Conservation (phyloP, 805 yeast species). For the Ogataea trehalophila region DNA sequence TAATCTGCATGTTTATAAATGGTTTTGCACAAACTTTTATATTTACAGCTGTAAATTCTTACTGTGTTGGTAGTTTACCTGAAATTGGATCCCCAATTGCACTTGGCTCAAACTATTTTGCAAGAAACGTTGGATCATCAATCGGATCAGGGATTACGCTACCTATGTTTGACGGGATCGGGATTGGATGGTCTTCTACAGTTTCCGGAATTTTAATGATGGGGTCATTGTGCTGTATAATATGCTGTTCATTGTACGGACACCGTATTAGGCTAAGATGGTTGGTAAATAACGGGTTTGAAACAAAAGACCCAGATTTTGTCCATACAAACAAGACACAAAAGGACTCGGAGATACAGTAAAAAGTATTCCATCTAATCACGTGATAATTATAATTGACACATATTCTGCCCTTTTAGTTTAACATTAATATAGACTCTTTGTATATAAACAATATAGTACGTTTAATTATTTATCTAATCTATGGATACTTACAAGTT, state of each 20-base stretch:
- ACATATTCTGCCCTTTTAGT: too few species aligned
- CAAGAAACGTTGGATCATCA: slow-evolving; percentile 45
- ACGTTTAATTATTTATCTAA: too few species aligned
- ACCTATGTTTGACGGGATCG: slow-evolving; percentile 40
- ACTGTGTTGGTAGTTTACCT: slow-evolving; percentile 54
- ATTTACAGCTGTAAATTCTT: slow-evolving; percentile 48
- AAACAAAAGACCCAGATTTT: slow-evolving; percentile 1
- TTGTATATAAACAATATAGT: too few species aligned
- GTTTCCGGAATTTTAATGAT: slow-evolving; percentile 31
- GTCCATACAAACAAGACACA: not conserved
- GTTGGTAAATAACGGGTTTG: slow-evolving; percentile 7
- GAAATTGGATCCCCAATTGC: slow-evolving; percentile 45
- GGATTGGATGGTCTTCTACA: slow-evolving; percentile 52
- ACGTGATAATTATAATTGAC: too few species aligned
- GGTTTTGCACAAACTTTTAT: slow-evolving; percentile 46
- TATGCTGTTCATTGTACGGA: slow-evolving; percentile 5
- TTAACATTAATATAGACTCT: too few species aligned
- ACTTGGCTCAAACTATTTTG: slow-evolving; percentile 45
- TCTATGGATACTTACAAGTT: too few species aligned
- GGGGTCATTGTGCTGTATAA: slow-evolving; percentile 2
- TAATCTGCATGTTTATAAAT: slow-evolving; percentile 39
- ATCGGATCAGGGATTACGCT: slow-evolving; percentile 44
- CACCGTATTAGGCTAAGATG: slow-evolving; percentile 4
- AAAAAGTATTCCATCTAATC: not conserved
- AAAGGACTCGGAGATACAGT: not conserved